These are phyloP conservation scores for Aspergillus conjunctus DNA, from an alignment of 495 filamentous ascomycete genomes.

Conservation along the genomic window DNA sequence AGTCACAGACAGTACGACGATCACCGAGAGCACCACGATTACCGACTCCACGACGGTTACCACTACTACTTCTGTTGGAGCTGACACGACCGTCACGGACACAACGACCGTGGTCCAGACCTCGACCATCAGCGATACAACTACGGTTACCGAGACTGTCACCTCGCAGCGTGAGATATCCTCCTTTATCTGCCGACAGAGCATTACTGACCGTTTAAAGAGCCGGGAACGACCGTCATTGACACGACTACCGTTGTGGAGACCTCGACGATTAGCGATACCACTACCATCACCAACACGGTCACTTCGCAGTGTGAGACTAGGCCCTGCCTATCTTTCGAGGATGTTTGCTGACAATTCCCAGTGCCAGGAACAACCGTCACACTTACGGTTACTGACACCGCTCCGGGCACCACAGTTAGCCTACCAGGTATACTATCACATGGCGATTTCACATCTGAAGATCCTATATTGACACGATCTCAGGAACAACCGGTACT, in stretches of 20 bases:
- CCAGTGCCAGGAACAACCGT: neutral
- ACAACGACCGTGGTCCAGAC: neutral
- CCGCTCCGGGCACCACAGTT: neutral
- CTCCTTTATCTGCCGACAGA: neutral
- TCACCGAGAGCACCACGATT: too few relatives aligned
- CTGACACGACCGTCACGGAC: neutral
- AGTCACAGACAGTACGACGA: too few relatives aligned
- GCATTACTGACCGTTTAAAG: too few relatives aligned
- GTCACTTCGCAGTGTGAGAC: neutral
- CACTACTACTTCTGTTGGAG: neutral
- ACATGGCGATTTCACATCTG: neutral
- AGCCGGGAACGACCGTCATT: neutral
- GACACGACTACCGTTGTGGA: neutral
- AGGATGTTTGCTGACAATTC: neutral
- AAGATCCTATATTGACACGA: neutral
- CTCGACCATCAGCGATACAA: neutral
- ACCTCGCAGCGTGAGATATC: neutral
- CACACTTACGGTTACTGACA: constrained; percentile 3
- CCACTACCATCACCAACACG: neutral
- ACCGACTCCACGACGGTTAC: too few relatives aligned
- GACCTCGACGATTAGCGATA: too few relatives aligned
- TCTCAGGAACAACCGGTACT: constrained; percentile 17
- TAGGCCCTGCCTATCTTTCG: neutral
- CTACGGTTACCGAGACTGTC: neutral
- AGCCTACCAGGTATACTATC: constrained; percentile 6